phyloP scores from a whole-genome alignment of 176 grass and related monocot genomes.

The Thalia dealbata region DNA sequence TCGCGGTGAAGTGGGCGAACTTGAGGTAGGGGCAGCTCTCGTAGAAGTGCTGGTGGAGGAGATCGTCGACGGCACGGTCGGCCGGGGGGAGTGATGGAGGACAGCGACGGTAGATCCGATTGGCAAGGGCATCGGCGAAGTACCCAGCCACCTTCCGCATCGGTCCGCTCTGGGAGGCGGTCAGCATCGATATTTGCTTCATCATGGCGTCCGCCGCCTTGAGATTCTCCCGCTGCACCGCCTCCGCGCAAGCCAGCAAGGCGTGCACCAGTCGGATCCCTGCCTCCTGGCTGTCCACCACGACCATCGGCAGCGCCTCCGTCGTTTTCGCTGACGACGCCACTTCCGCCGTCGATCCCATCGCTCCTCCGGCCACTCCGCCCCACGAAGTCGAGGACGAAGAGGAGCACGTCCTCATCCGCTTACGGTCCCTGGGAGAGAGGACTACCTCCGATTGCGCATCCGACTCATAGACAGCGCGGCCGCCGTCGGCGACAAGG shows the following conservation, averaged over 20 bases:
- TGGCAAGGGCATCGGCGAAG: constrained; percentile 5
- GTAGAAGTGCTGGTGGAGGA: constrained; percentile 89
- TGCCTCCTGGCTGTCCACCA: constrained; percentile 1
- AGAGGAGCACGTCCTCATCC: neutral
- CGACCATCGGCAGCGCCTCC: neutral
- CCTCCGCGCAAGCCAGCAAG: constrained; percentile 3
- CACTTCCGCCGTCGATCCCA: neutral
- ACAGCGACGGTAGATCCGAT: neutral
- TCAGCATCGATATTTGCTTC: constrained; percentile 1
- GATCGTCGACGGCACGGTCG: constrained; percentile 41
- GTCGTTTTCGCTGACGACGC: neutral
- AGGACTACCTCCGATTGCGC: neutral
- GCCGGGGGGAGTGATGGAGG: neutral
- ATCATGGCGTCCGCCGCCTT: constrained; percentile 5
- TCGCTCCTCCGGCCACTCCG: neutral
- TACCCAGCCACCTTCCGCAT: constrained; percentile 10
- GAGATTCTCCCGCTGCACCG: constrained; percentile 13
- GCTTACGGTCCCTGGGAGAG: neutral
- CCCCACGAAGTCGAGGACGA: constrained; percentile 1
- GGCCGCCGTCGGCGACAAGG: neutral
- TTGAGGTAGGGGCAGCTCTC: constrained; percentile 98
- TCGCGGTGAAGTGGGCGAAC: constrained; percentile 93
- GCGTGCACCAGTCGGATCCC: constrained; percentile 5
- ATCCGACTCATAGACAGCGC: neutral
- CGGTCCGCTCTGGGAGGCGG: neutral